phyloP scores from a whole-genome alignment of 257 asterid genomes.

The Rauvolfia tetraphylla region DNA sequence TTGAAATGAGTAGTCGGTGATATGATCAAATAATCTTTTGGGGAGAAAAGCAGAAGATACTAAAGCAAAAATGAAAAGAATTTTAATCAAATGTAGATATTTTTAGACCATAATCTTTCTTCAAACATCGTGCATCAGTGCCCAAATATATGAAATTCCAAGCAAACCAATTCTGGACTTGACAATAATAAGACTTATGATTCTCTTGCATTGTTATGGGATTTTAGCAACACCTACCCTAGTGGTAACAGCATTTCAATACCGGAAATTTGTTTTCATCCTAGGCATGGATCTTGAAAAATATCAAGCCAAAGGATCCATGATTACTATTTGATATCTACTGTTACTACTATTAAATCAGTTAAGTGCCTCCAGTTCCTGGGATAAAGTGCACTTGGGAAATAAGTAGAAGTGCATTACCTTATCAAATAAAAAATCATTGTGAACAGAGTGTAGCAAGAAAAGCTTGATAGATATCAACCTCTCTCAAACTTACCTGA shows the following conservation, averaged over 20 bases:
- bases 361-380: neutral
- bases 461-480: neutral
- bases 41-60: neutral
- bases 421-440: neutral
- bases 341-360: neutral
- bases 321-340: neutral
- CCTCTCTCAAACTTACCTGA: slow-evolving; percentile 52
- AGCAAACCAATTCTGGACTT: neutral
- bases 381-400: neutral
- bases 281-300: neutral
- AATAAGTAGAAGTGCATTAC: neutral
- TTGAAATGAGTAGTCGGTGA: slow-evolving; percentile 3
- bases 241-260: neutral
- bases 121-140: neutral
- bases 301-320: neutral
- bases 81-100: neutral
- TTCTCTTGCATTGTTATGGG: neutral
- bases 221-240: neutral
- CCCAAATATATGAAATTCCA: neutral
- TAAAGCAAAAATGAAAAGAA: neutral
- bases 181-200: neutral
- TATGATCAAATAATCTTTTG: neutral
- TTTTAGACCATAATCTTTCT: too few species aligned
- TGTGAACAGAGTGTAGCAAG: neutral
- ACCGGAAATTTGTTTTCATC: neutral